Evolutionary conservation across 176 grass and related monocot species (phyloP).

Genomic region (Zoysia japonica): DNA sequence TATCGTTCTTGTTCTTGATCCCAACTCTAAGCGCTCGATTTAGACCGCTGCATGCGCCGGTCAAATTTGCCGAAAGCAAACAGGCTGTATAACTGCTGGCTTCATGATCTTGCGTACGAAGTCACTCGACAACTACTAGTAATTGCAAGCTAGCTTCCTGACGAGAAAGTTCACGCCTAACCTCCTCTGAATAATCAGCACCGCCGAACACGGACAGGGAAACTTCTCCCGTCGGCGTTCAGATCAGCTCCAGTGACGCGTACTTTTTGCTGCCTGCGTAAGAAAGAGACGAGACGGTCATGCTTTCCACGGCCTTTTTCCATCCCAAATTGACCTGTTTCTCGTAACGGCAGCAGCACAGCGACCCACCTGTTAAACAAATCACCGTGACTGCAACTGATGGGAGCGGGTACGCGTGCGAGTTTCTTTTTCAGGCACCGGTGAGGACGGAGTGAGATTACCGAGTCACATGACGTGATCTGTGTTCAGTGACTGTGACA

Average conservation of each 20-base stretch:
- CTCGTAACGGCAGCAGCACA: constrained; percentile 7
- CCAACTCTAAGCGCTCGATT: too few species aligned
- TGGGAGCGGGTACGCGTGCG: background rate
- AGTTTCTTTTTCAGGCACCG: constrained; percentile 8
- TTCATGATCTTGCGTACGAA: constrained; percentile 11
- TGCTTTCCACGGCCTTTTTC: constrained; percentile 10
- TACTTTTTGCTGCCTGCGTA: background rate
- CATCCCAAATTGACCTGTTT: constrained; percentile 3
- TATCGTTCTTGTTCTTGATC: background rate
- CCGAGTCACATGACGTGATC: background rate
- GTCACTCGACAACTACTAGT: background rate
- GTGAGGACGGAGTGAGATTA: background rate
- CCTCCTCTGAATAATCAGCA: background rate
- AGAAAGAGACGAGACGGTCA: background rate
- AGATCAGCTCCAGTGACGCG: background rate
- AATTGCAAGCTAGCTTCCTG: background rate
- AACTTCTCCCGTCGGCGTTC: constrained; percentile 15
- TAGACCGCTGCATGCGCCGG: too few species aligned
- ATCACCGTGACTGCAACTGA: background rate
- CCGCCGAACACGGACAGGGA: background rate
- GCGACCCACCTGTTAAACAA: background rate
- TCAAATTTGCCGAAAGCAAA: too few species aligned
- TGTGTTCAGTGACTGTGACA: constrained; percentile 16
- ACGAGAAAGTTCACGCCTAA: background rate
- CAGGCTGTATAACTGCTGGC: background rate